phyloP scores from a whole-genome alignment of 805 yeast genomes.

The Hanseniaspora valbyensis region DNA sequence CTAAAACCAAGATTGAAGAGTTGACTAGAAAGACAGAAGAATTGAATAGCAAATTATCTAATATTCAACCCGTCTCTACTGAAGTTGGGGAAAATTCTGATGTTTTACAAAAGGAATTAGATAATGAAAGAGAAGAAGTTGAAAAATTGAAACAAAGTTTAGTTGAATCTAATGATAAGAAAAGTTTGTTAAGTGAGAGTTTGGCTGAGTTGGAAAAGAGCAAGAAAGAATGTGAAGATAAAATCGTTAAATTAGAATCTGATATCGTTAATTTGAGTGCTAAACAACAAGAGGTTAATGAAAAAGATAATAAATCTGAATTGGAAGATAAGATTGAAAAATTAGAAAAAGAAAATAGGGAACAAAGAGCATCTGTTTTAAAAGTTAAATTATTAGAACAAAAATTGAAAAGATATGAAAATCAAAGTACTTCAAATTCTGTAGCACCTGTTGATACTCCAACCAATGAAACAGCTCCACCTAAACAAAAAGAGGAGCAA shows the following conservation, averaged over 20 bases:
- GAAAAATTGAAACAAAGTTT: background rate
- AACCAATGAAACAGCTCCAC: background rate
- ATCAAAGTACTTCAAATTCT: background rate
- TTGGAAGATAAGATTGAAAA: background rate
- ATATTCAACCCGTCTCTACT: too few relatives aligned
- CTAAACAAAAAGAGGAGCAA: too few relatives aligned
- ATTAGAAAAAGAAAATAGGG: slow-evolving; percentile 6
- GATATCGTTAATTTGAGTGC: background rate
- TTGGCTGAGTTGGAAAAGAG: background rate
- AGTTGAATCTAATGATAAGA: background rate
- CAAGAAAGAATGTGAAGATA: background rate
- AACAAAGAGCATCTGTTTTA: slow-evolving; percentile 12
- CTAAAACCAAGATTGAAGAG: background rate
- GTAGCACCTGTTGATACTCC: background rate
- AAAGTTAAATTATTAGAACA: slow-evolving; percentile 11
- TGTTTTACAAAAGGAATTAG: background rate
- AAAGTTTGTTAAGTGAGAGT: background rate
- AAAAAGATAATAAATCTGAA: background rate
- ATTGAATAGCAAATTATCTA: background rate
- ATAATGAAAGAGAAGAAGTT: background rate
- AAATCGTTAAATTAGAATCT: background rate
- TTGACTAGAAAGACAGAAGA: background rate
- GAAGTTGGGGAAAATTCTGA: background rate
- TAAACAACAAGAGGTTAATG: background rate
- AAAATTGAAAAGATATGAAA: slow-evolving; percentile 8